Base-by-base conservation (phyloP, 306 rosid species). In the Quercus wislizeni region DNA sequence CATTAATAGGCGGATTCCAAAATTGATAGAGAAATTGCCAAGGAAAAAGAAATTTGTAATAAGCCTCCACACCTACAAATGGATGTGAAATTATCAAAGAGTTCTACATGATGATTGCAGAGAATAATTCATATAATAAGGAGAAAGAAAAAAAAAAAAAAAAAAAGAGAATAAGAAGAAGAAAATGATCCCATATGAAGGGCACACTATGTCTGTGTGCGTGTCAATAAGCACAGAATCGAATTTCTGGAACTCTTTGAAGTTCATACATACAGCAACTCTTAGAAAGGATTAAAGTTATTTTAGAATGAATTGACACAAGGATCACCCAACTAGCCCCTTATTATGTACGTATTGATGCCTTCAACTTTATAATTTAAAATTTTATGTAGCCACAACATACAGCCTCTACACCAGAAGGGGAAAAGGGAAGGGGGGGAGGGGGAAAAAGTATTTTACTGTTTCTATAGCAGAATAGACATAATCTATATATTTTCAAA, bases 61-160 rank as follows among this genome's bases (percentile, higher is more conserved):
- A 79, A 95, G 84, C 89, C 98, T 93, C 99, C 99, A 95, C 69
- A 95, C 84, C 99, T 95, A 87, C 88, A 88, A 71, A 83, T 52
- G 55, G 78, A 67, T 65, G 81, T 8, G 27, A 80, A 28, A 58
- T 86, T 79, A 76, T 28, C 59, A 46, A 71, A 33, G 61, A 46
- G 69, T 56, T 68, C 55, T 43, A 51, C 61, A 55, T 23, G 27
- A 71, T 54, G 51, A 68, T 76, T 38, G 49, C 73, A 33, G 23
- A 23, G 55, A 38, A 38, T 38, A 38, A 38, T 38, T 38, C 46
- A 38, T 38, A 38, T 1, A 18, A 69, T 17, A 41, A 19, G 10
- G 9, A 20, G 1, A 41, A 19, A 2, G 13, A 43, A 19, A 19
- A 68, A 4, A 15, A 30, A 65, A 1, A 18, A 65, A 27, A 5